Evolutionary conservation across 139 green algal genomes (phyloP).

Genomic region (Protoeuglena noctilucae): DNA sequence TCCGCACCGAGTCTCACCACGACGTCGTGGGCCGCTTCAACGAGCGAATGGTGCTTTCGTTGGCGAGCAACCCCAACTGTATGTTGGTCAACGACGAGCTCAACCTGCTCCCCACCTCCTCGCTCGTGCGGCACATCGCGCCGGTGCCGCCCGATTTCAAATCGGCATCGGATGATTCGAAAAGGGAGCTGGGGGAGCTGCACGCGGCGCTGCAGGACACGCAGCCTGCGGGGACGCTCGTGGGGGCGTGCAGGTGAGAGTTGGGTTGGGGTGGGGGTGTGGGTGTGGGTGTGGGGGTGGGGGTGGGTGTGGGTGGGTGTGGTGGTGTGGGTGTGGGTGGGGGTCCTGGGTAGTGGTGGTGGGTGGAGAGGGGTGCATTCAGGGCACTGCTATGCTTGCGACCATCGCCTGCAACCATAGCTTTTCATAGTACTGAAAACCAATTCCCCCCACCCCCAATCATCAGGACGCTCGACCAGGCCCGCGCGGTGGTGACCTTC

Average conservation of each 20-base stretch:
- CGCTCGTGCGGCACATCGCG: conserved; percentile 45
- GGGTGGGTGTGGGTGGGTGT: neutral
- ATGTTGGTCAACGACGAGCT: conserved; percentile 97
- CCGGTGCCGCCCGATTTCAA: conserved; percentile 36
- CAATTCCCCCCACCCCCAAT: too few relatives aligned
- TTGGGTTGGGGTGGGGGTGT: conserved; percentile 11
- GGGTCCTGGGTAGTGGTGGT: too few relatives aligned
- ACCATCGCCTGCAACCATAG: too few relatives aligned
- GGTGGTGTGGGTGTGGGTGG: conserved; percentile 12
- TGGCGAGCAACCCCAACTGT: conserved; percentile 62
- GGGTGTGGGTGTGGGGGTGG: conserved; percentile 5
- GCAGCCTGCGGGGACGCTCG: conserved; percentile 27
- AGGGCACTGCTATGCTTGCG: too few relatives aligned
- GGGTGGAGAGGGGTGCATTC: too few relatives aligned
- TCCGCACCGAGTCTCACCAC: conserved; percentile 80
- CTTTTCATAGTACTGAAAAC: too few relatives aligned
- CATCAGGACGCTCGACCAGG: conserved; percentile 61
- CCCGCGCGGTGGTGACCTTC: conserved; percentile 82
- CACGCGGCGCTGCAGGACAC: conserved; percentile 57
- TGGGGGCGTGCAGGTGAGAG: neutral
- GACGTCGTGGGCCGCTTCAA: conserved; percentile 83
- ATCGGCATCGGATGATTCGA: conserved; percentile 27
- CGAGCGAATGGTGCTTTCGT: conserved; percentile 86
- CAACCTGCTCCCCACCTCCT: conserved; percentile 88
- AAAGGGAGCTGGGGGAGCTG: conserved; percentile 70